These are phyloP conservation scores for Botryobasidium botryosum DNA, from an alignment of 768 basidiomycete genomes.

Conservation along the genomic window DNA sequence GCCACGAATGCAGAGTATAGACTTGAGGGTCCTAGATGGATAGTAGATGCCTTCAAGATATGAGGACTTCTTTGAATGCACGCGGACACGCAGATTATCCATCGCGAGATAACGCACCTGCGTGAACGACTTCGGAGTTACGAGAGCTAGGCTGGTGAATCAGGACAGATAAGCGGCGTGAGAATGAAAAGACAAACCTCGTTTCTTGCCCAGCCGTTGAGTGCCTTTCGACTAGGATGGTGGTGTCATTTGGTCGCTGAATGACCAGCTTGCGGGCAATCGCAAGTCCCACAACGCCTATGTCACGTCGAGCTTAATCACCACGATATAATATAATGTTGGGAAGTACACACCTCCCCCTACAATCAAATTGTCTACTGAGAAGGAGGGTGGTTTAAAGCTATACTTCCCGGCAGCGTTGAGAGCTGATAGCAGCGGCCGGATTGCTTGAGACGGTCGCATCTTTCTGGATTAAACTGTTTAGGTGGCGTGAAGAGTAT, in stretches of 20 bases:
- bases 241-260: constrained; percentile 48
- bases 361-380: constrained; percentile 69
- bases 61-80: neutral
- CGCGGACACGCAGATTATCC: constrained; percentile 7
- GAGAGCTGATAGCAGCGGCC: neutral
- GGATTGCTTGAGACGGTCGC: too few relatives aligned
- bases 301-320: neutral
- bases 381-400: constrained; percentile 1
- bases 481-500: too few relatives aligned
- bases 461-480: too few relatives aligned
- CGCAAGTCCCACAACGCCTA: constrained; percentile 74
- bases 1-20: constrained; percentile 69
- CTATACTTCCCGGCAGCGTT: neutral
- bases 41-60: constrained; percentile 58
- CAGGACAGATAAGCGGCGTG: neutral
- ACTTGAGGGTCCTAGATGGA: constrained; percentile 69
- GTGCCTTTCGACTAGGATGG: constrained; percentile 70
- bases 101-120: constrained; percentile 32
- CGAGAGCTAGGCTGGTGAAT: constrained; percentile 40
- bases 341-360: constrained; percentile 51
- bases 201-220: constrained; percentile 64
- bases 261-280: constrained; percentile 59
- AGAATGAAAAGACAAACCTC: constrained; percentile 33
- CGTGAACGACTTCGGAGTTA: constrained; percentile 91
- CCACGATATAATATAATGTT: neutral